These are phyloP conservation scores for Hymenoscyphus fraxineus DNA, from an alignment of 2,329 filamentous ascomycete species.

Conservation along the genomic window DNA sequence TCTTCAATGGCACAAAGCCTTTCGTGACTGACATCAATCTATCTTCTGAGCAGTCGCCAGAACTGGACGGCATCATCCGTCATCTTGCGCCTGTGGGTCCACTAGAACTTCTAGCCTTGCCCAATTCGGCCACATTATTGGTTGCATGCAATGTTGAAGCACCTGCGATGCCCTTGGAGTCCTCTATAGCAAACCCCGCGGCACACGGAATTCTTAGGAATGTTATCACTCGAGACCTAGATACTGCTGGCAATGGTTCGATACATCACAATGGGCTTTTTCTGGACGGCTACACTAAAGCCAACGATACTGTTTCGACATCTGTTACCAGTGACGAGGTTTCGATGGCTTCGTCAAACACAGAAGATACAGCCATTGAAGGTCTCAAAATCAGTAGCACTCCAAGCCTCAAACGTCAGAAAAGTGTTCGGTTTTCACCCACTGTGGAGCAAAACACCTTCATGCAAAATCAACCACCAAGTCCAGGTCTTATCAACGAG, in stretches of 20 bases:
- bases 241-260: slow-evolving; percentile 3
- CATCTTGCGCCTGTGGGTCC: slow-evolving; percentile 26
- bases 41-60: not conserved
- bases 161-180: not conserved
- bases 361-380: slow-evolving; percentile 18
- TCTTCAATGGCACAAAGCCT: slow-evolving; percentile 3
- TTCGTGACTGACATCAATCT: not conserved
- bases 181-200: not conserved
- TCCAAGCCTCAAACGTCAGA: slow-evolving; percentile 44
- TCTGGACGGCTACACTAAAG: slow-evolving; percentile 10
- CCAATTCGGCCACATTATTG: slow-evolving; percentile 39
- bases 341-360: slow-evolving; percentile 18
- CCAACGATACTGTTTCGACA: slow-evolving; percentile 2
- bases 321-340: slow-evolving; percentile 18
- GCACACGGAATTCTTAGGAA: not conserved
- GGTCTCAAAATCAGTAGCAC: slow-evolving; percentile 18
- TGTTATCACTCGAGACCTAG: not conserved
- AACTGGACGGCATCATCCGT: not conserved
- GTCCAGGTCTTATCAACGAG: slow-evolving; percentile 21
- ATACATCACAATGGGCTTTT: slow-evolving; percentile 7
- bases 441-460: slow-evolving; percentile 63
- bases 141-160: not conserved
- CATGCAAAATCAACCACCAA: slow-evolving; percentile 43
- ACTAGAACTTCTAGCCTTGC: slow-evolving; percentile 49
- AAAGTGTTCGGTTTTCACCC: slow-evolving; percentile 69